Evolutionary conservation across 305 asterid species (phyloP).

Genomic region (Fraxinus xanthoxyloides): DNA sequence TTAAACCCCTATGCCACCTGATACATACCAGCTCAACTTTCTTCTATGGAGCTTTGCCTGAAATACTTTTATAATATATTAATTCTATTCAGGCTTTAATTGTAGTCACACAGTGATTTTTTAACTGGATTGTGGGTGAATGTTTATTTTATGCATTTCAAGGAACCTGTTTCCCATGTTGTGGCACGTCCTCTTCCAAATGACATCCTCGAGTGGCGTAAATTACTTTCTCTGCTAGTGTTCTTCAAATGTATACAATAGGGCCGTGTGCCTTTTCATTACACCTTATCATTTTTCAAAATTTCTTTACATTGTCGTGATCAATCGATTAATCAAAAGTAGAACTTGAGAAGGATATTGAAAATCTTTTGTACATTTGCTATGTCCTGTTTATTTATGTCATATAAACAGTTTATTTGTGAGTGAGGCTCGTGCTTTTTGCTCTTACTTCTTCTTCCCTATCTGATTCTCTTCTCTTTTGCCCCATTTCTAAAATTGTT

Average conservation of each 20-base stretch:
- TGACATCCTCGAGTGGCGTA: slow-evolving; percentile 99
- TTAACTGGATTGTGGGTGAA: slow-evolving; percentile 16
- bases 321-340: not conserved
- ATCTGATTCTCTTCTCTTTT: slow-evolving; percentile 8
- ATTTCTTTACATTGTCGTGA: not conserved
- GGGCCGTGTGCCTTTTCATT: not conserved
- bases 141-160: slow-evolving; percentile 18
- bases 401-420: slow-evolving; percentile 1
- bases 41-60: not conserved
- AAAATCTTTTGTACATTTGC: slow-evolving; percentile 4
- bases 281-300: not conserved
- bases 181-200: slow-evolving; percentile 91
- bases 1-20: not conserved
- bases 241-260: not conserved
- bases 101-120: not conserved
- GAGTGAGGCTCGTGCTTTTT: not conserved
- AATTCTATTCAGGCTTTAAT: slow-evolving; percentile 5
- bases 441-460: not conserved
- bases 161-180: slow-evolving; percentile 97
- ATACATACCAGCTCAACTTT: slow-evolving; percentile 9
- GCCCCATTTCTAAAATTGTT: not conserved
- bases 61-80: not conserved
- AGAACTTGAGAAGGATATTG: not conserved
- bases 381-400: slow-evolving; percentile 11
- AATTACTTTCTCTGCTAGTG: slow-evolving; percentile 33